These are phyloP conservation scores for Suillus subaureus DNA, from an alignment of 768 basidiomycete genomes.

Conservation along the genomic window DNA sequence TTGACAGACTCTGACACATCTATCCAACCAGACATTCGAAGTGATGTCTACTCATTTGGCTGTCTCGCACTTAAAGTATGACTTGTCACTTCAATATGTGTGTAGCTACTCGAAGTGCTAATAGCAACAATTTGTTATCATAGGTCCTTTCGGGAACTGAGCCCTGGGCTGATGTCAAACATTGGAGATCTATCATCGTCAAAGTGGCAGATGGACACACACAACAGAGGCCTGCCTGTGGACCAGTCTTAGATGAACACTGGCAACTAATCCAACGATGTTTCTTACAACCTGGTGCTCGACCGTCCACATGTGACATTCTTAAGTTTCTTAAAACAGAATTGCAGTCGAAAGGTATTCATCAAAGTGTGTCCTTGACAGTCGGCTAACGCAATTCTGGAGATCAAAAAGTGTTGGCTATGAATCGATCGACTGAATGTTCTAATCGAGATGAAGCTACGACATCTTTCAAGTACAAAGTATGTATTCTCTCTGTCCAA, in stretches of 20 bases:
- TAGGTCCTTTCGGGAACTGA: conserved; percentile 8
- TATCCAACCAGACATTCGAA: neutral
- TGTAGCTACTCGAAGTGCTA: neutral
- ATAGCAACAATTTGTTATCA: neutral
- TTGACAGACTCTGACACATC: conserved; percentile 17
- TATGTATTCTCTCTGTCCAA: neutral
- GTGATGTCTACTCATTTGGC: conserved; percentile 15
- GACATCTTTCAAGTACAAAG: neutral
- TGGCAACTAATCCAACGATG: conserved; percentile 4
- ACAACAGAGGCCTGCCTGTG: neutral
- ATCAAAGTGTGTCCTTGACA: neutral
- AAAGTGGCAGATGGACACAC: neutral
- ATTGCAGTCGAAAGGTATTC: conserved; percentile 1
- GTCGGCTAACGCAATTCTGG: neutral
- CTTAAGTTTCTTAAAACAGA: neutral
- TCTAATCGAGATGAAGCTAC: neutral
- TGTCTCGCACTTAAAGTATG: conserved; percentile 29
- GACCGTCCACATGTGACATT: neutral
- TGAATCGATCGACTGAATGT: neutral
- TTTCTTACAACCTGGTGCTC: neutral
- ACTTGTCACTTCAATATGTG: neutral
- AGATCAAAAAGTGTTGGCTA: neutral
- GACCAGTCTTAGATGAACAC: neutral
- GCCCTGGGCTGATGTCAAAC: conserved; percentile 3
- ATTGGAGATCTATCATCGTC: neutral